phyloP scores from a whole-genome alignment of 2,329 filamentous ascomycete species.

The Dactylellina cionopaga region DNA sequence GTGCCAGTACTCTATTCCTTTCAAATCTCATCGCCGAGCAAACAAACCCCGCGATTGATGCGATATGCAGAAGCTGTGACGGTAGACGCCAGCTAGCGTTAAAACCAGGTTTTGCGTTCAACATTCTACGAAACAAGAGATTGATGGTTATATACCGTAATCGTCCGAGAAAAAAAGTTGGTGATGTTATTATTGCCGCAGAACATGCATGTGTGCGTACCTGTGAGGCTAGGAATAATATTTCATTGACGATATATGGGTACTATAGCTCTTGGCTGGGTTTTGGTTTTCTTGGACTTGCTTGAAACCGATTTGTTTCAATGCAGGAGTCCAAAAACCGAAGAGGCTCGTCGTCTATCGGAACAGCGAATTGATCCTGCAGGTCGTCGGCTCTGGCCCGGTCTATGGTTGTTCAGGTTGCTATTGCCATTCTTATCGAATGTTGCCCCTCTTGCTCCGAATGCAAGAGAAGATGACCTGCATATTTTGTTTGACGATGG shows the following conservation, averaged over 20 bases:
- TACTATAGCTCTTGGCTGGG: conserved; percentile 33
- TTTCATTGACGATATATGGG: conserved; percentile 8
- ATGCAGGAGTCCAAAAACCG: conserved; percentile 27
- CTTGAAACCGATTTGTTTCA: conserved; percentile 39
- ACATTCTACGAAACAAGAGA: not conserved
- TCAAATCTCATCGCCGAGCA: too few relatives aligned
- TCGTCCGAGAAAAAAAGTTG: too few relatives aligned
- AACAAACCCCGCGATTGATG: too few relatives aligned
- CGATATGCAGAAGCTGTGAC: conserved; percentile 3
- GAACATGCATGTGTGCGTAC: conserved; percentile 25
- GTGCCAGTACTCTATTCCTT: too few relatives aligned
- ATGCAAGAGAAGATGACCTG: conserved; percentile 30
- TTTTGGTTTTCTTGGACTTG: conserved; percentile 40
- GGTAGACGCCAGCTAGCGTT: not conserved
- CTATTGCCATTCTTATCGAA: too few relatives aligned
- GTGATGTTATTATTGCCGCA: too few relatives aligned
- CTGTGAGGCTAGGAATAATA: conserved; percentile 23
- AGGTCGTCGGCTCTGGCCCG: not conserved
- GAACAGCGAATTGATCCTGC: not conserved
- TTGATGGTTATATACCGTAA: not conserved
- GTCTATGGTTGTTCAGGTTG: too few relatives aligned
- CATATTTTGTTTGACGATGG: conserved; percentile 36
- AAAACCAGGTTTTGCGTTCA: not conserved
- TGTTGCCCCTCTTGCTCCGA: not conserved
- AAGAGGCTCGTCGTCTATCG: conserved; percentile 26